A percentile compares a stretch with the other conserved stretches of the same genome.
Evolutionary conservation across 2,329 filamentous ascomycete species (phyloP).

Genomic region (Pestalotiopsis fici): DNA sequence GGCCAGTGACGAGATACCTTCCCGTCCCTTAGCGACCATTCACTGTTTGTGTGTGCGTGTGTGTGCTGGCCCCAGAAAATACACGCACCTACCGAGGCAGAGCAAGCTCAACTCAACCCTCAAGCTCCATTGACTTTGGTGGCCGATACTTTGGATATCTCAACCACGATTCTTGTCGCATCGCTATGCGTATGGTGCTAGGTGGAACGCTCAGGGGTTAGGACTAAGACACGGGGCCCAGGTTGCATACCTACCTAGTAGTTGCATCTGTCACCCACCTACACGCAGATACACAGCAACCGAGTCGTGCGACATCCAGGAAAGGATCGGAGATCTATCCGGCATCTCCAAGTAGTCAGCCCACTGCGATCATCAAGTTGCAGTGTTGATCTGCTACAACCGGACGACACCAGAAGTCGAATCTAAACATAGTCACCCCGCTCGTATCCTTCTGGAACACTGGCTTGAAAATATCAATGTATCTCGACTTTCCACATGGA

Average conservation of each 20-base stretch:
- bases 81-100: background rate
- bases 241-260: background rate
- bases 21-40: background rate
- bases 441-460: background rate
- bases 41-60: background rate
- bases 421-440: background rate
- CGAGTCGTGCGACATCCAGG: background rate
- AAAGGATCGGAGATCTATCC: background rate
- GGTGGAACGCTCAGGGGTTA: background rate
- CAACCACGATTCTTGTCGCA: background rate
- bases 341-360: background rate
- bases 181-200: background rate
- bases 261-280: background rate
- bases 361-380: background rate
- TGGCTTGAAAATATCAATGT: background rate
- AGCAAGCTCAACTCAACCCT: background rate
- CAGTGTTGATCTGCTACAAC: background rate
- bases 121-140: background rate
- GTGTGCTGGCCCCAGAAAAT: background rate
- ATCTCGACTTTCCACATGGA: slow-evolving; percentile 22
- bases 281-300: background rate
- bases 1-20: slow-evolving; percentile 1
- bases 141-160: background rate
- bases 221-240: background rate
- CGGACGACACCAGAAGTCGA: background rate